Evolutionary conservation across 306 rosid genomes (phyloP).

Genomic region (Casuarina cunninghamiana): DNA sequence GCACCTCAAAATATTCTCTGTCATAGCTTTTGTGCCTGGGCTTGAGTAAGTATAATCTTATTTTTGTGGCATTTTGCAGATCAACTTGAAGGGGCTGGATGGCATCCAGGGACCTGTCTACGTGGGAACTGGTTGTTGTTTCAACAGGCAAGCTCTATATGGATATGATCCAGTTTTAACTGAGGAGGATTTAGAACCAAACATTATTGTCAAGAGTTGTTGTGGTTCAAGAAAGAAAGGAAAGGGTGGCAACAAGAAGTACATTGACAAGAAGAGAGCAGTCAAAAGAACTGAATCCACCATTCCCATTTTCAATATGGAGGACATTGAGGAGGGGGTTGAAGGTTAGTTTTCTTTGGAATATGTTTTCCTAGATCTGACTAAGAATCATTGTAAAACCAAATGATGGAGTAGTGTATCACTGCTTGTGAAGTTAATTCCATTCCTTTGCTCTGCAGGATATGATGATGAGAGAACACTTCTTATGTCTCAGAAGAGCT

Average conservation of each 20-base stretch:
- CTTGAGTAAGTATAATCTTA: slow-evolving; percentile 16
- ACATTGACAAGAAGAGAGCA: slow-evolving; percentile 82
- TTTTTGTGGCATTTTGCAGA: slow-evolving; percentile 42
- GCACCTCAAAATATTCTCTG: slow-evolving; percentile 9
- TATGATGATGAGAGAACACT: slow-evolving; percentile 95
- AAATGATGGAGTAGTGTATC: slow-evolving; percentile 10
- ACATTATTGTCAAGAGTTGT: slow-evolving; percentile 89
- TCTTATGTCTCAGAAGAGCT: slow-evolving; percentile 89
- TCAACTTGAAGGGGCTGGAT: slow-evolving; percentile 95
- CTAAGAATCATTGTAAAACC: slow-evolving; percentile 7
- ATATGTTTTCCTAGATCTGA: neutral
- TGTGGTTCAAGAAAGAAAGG: slow-evolving; percentile 96
- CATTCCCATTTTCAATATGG: slow-evolving; percentile 86
- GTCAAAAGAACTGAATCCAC: slow-evolving; percentile 86
- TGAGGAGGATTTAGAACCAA: slow-evolving; percentile 91
- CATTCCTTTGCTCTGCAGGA: slow-evolving; percentile 48
- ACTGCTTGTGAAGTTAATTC: slow-evolving; percentile 8
- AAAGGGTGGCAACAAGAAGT: slow-evolving; percentile 62
- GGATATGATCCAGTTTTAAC: slow-evolving; percentile 94
- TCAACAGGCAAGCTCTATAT: slow-evolving; percentile 97
- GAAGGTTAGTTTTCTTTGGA: slow-evolving; percentile 65
- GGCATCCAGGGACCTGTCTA: slow-evolving; percentile 99
- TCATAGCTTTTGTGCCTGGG: slow-evolving; percentile 13
- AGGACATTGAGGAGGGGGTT: slow-evolving; percentile 96
- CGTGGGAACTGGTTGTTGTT: slow-evolving; percentile 99